phyloP scores from a whole-genome alignment of 2,329 filamentous ascomycete species.

The Thyridium curvatum region DNA sequence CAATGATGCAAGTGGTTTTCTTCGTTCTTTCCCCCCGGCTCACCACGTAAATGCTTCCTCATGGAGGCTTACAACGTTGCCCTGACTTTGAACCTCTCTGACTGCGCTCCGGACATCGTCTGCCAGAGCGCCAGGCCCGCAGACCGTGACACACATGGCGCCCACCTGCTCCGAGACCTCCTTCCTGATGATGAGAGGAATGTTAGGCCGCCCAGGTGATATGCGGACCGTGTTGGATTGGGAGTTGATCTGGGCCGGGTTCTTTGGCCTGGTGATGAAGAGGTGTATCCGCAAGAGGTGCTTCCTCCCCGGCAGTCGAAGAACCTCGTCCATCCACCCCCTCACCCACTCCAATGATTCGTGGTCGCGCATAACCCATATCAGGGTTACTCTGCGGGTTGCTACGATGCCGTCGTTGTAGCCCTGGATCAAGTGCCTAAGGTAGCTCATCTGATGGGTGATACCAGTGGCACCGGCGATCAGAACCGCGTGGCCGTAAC shows the following conservation, averaged over 20 bases:
- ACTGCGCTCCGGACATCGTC: slow-evolving; percentile 70
- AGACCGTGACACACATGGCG: slow-evolving; percentile 81
- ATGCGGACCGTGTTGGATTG: slow-evolving; percentile 80
- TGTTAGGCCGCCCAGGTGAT: slow-evolving; percentile 83
- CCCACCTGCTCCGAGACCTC: slow-evolving; percentile 79
- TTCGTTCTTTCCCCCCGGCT: slow-evolving; percentile 4
- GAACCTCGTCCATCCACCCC: slow-evolving; percentile 71
- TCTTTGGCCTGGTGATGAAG: slow-evolving; percentile 83
- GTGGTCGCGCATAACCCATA: slow-evolving; percentile 89
- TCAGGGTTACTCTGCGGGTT: slow-evolving; percentile 72
- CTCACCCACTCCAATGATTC: slow-evolving; percentile 91
- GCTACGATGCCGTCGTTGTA: slow-evolving; percentile 68
- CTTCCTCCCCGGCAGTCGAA: slow-evolving; percentile 72
- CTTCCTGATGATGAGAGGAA: slow-evolving; percentile 69
- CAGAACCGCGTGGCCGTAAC: slow-evolving; percentile 85
- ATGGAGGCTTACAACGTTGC: slow-evolving; percentile 63
- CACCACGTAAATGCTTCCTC: slow-evolving; percentile 72
- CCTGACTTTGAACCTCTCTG: slow-evolving; percentile 52
- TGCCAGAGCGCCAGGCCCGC: slow-evolving; percentile 67
- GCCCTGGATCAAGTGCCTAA: slow-evolving; percentile 68
- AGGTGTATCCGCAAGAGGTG: slow-evolving; percentile 82
- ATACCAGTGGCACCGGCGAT: slow-evolving; percentile 93
- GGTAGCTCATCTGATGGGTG: slow-evolving; percentile 87
- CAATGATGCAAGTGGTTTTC: too few species aligned
- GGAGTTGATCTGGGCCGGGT: slow-evolving; percentile 73